Conservation (phyloP, 2,329 filamentous ascomycete genomes). For the Nigrospora sphaerica region DNA sequence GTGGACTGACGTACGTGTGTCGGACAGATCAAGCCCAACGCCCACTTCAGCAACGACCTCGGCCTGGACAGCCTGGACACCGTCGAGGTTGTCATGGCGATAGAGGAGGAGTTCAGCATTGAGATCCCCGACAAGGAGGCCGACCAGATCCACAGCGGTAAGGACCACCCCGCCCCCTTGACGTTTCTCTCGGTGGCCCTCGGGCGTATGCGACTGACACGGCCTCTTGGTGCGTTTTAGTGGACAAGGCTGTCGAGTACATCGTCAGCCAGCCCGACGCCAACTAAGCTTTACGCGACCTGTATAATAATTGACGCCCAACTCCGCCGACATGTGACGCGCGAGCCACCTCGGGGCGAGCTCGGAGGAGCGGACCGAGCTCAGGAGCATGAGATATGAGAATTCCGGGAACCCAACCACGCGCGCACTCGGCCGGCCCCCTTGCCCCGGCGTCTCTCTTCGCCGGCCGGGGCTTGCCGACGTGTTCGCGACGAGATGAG, state of each 20-base stretch:
- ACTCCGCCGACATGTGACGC: constrained; percentile 1
- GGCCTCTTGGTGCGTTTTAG: constrained; percentile 34
- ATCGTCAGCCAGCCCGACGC: constrained; percentile 90
- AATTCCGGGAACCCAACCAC: no score
- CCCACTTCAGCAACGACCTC: constrained; percentile 96
- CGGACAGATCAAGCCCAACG: constrained; percentile 66
- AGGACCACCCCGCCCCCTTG: constrained; percentile 23
- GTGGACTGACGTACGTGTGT: constrained; percentile 8
- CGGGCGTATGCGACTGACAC: constrained; percentile 8
- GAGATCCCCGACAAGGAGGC: constrained; percentile 98
- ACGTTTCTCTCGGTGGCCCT: not conserved
- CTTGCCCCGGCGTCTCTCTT: not conserved
- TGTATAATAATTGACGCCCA: constrained; percentile 13
- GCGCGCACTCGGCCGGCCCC: not conserved
- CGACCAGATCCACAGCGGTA: constrained; percentile 89
- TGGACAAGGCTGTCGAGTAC: constrained; percentile 92
- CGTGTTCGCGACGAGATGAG: not conserved
- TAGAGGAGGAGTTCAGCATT: constrained; percentile 85
- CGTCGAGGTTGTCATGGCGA: constrained; percentile 99
- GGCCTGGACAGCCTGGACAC: constrained; percentile 96
- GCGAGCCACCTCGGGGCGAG: not conserved
- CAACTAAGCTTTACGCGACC: constrained; percentile 39
- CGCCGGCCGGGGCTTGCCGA: not conserved
- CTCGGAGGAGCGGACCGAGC: not conserved
- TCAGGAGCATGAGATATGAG: not conserved